Conservation (phyloP, 140 eudicot species). For the Cichorium intybus region DNA sequence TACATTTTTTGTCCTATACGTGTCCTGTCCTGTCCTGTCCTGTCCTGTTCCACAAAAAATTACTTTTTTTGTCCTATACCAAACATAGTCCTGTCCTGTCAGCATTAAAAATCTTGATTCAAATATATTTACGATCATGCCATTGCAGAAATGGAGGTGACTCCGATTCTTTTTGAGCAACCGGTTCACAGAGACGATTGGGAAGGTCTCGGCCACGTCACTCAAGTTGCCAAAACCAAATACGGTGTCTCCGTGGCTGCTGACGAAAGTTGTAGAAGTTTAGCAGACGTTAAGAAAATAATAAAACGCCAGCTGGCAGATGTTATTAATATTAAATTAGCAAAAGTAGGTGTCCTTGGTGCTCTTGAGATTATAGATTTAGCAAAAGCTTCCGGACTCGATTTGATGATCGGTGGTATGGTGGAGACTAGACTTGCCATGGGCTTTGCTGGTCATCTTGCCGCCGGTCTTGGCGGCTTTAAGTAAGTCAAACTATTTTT, state of each 20-base stretch:
- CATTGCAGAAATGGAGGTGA: constrained; percentile 71
- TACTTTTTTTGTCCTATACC: too few relatives aligned
- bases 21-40: too few relatives aligned
- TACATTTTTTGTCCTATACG: too few relatives aligned
- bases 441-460: constrained; percentile 98
- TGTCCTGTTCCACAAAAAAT: too few relatives aligned
- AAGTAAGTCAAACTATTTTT: constrained; percentile 44
- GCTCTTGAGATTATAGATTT: constrained; percentile 75
- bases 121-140: background rate
- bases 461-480: constrained; percentile 94
- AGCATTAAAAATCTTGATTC: too few relatives aligned
- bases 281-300: constrained; percentile 68
- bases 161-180: constrained; percentile 90
- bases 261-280: constrained; percentile 87
- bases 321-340: constrained; percentile 83
- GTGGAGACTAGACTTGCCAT: constrained; percentile 96
- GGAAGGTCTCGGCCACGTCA: constrained; percentile 81
- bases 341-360: constrained; percentile 84
- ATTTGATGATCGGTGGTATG: constrained; percentile 97
- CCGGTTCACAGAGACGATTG: constrained; percentile 97
- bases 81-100: too few relatives aligned
- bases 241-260: constrained; percentile 91
- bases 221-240: constrained; percentile 58
- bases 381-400: constrained; percentile 70
- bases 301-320: constrained; percentile 65